Base-by-base conservation (phyloP, 176 grass and related monocot genomes). In the Stipa capillata region DNA sequence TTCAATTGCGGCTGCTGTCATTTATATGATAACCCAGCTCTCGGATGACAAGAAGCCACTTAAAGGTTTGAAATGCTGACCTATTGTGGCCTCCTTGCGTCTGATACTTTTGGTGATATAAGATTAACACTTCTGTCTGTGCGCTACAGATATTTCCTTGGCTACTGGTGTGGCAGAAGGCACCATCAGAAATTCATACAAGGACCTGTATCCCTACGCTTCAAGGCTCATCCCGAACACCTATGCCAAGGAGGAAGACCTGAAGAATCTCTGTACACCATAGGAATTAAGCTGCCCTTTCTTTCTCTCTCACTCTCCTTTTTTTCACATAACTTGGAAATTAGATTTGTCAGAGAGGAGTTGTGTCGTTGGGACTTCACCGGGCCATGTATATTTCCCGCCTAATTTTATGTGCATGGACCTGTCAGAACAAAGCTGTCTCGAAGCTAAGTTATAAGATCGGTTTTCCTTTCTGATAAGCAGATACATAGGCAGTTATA, bases 1-100 rank as follows among this genome's bases (percentile, higher is more conserved):
- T 17, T 97, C 93, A 53, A 92, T 97, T 76, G 93, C 93, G 47
- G 93, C 93, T 4, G 93, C 93, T 53, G 93, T 97, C 44, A 97
- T 97, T 63, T 97, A 97, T 72, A 97, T 97, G 93, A 97, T 97
- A 83, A 97, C 93, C 37, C 93, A 97, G 74, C 82, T 97, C 11
- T 97, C 90, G 27, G 93, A 97, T n/a, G 93, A 93, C 50, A 97
- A 97, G 72, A 97, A 90, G 61, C 90, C 93, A 16, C 90, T 97
- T 43, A 97, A 97, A 90, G 93, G 93, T 97, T 69, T 42, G 34
- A 36, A 67, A 78, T 5, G 56, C 57, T 35, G 7, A 21, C 54
- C n/a, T 20, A 1, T 63, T 79, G 4, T 45, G 1, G 54, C 18
- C n/a, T n/a, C 9, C 39, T 47, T 35, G 2, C 45, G 11, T 42